A percentile compares a stretch with the other conserved stretches of the same genome.
Conservation (phyloP, 1,284 basidiomycete genomes). For the Xerocomus amazonicus region DNA sequence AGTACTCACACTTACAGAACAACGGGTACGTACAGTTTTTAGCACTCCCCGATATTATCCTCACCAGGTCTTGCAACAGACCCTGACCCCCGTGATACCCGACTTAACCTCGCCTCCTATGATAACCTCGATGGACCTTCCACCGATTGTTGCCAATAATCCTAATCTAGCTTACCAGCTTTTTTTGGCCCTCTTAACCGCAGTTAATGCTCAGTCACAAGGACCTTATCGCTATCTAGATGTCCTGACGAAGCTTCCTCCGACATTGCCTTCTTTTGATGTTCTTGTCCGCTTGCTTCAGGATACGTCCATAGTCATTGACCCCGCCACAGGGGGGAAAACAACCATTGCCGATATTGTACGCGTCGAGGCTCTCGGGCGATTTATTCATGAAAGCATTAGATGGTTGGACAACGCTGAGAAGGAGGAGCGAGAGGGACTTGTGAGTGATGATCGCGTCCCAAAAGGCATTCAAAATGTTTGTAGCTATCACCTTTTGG, state of each 20-base stretch:
- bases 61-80: conserved; percentile 21
- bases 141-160: conserved; percentile 62
- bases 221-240: conserved; percentile 51
- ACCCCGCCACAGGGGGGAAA: conserved; percentile 39
- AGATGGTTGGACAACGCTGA: conserved; percentile 66
- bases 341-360: conserved; percentile 63
- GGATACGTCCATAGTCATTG: conserved; percentile 47
- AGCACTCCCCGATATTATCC: neutral
- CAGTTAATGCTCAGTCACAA: conserved; percentile 35
- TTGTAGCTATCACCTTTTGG: conserved; percentile 26
- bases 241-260: conserved; percentile 48
- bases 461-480: conserved; percentile 68
- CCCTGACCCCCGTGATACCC: conserved; percentile 38
- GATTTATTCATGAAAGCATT: conserved; percentile 63
- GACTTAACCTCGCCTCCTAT: conserved; percentile 54
- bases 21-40: conserved; percentile 47
- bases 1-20: conserved; percentile 67
- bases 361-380: conserved; percentile 58
- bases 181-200: conserved; percentile 51
- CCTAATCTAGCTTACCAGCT: conserved; percentile 63
- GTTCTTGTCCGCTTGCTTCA: conserved; percentile 62
- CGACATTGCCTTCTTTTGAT: conserved; percentile 69
- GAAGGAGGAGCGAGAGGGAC: conserved; percentile 57
- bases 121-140: conserved; percentile 62
- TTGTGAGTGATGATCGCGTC: conserved; percentile 66